Evolutionary conservation across 805 yeast genomes (phyloP).

Genomic region (Candida fluviatilis): DNA sequence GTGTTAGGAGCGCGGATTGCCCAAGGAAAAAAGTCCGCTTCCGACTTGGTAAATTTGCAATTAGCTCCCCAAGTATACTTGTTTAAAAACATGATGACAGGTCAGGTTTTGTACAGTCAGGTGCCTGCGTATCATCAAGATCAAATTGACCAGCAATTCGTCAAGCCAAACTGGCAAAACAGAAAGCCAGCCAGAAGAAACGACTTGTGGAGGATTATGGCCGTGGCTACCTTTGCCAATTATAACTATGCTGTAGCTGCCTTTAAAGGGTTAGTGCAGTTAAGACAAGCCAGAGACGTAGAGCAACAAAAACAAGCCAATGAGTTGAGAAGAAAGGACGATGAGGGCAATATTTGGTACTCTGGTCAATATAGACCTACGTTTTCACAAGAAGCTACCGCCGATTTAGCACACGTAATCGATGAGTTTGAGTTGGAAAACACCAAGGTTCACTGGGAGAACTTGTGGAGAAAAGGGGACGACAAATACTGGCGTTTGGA

Average conservation of each 20-base stretch:
- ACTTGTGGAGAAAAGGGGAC: conserved; percentile 83
- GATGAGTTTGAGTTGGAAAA: conserved; percentile 52
- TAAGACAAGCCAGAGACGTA: conserved; percentile 71
- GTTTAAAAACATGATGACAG: conserved; percentile 81
- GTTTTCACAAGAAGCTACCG: conserved; percentile 85
- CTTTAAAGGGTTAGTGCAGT: conserved; percentile 67
- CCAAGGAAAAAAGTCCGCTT: conserved; percentile 29
- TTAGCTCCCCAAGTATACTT: conserved; percentile 81
- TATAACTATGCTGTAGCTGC: conserved; percentile 68
- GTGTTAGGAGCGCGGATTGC: conserved; percentile 41
- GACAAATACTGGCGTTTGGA: conserved; percentile 63
- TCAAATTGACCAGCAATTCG: conserved; percentile 68
- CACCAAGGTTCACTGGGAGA: conserved; percentile 74
- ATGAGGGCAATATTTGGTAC: conserved; percentile 79
- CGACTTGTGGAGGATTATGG: conserved; percentile 89
- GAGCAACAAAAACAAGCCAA: conserved; percentile 57
- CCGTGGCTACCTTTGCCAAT: conserved; percentile 64
- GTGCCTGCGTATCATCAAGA: conserved; percentile 59
- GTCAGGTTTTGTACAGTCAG: conserved; percentile 88
- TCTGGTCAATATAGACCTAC: conserved; percentile 88
- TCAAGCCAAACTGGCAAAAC: conserved; percentile 87
- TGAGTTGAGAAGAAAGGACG: conserved; percentile 64
- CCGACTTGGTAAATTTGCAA: conserved; percentile 41
- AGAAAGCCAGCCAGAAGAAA: conserved; percentile 72
- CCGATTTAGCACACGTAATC: conserved; percentile 71